These are phyloP conservation scores for Alternaria gaisen DNA, from an alignment of 2,329 filamentous ascomycete genomes.

Conservation along the genomic window DNA sequence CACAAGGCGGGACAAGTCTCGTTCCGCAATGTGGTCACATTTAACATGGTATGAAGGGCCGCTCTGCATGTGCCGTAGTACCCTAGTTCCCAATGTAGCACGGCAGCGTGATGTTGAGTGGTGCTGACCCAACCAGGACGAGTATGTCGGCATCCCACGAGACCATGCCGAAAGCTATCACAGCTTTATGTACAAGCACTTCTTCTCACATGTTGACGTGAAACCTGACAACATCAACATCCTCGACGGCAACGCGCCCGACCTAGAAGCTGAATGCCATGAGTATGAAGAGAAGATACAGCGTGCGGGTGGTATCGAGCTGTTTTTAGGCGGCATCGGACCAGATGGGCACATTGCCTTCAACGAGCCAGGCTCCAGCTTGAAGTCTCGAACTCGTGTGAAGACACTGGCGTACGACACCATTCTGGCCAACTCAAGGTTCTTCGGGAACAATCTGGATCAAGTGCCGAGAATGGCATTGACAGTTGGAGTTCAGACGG, in stretches of 20 bases:
- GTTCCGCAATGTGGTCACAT: conserved; percentile 88
- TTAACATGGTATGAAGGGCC: conserved; percentile 76
- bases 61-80: conserved; percentile 18
- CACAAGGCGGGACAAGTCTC: conserved; percentile 79
- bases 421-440: conserved; percentile 83
- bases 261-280: conserved; percentile 78
- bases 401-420: conserved; percentile 90
- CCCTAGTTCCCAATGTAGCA: conserved; percentile 29
- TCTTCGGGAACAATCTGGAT: conserved; percentile 78
- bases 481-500: conserved; percentile 85
- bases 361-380: conserved; percentile 85
- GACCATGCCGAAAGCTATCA: conserved; percentile 89
- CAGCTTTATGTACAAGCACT: conserved; percentile 92
- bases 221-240: conserved; percentile 85
- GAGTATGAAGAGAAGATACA: conserved; percentile 82
- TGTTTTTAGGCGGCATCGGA: conserved; percentile 86
- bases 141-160: conserved; percentile 84
- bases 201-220: conserved; percentile 87
- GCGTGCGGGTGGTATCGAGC: conserved; percentile 78
- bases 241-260: conserved; percentile 79
- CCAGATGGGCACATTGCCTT: conserved; percentile 90
- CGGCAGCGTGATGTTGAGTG: conserved; percentile 25
- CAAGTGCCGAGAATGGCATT: conserved; percentile 83
- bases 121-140: conserved; percentile 66
- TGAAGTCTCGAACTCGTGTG: conserved; percentile 80